Percentiles rank a stretch among this genome's conserved stretches.
Conservation (phyloP, 75 land plant species). For the Sequoiadendron giganteum region DNA sequence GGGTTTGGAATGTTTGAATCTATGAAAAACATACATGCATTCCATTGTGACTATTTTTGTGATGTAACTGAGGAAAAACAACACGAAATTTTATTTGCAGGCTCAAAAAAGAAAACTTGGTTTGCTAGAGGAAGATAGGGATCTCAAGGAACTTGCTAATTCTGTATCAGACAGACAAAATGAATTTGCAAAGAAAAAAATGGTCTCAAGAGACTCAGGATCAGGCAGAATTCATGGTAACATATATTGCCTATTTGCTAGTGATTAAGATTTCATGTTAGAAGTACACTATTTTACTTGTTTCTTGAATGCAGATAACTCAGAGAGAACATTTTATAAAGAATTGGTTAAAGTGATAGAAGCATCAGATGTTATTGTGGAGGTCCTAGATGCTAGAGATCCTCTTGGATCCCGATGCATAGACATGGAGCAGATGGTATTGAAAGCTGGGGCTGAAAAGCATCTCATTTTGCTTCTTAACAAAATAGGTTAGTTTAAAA, state of each 20-base stretch:
- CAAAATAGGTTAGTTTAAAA: slow-evolving; percentile 74
- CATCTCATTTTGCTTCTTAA: slow-evolving; percentile 80
- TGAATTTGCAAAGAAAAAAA: slow-evolving; percentile 29
- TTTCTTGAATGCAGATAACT: slow-evolving; percentile 46
- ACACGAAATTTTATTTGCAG: slow-evolving; percentile 23
- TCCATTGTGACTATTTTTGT: neutral
- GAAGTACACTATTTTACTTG: neutral
- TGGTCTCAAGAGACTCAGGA: slow-evolving; percentile 8
- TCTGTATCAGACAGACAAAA: slow-evolving; percentile 24
- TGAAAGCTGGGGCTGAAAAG: slow-evolving; percentile 66
- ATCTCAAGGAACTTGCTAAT: slow-evolving; percentile 31
- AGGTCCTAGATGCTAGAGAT: slow-evolving; percentile 95
- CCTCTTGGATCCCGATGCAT: slow-evolving; percentile 89
- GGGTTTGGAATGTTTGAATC: neutral
- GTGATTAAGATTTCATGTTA: neutral
- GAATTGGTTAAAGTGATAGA: slow-evolving; percentile 91
- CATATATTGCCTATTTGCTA: neutral
- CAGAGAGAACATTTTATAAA: slow-evolving; percentile 83
- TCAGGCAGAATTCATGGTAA: slow-evolving; percentile 29
- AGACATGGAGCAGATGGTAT: slow-evolving; percentile 87
- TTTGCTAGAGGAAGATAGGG: slow-evolving; percentile 44
- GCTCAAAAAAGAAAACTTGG: slow-evolving; percentile 85
- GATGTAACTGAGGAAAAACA: neutral
- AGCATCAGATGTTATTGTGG: slow-evolving; percentile 92
- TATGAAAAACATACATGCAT: neutral